Evolutionary conservation across 208 protist genomes (phyloP), one percentile per base, ranked within the genome.

Genomic region (Sergeia podlipaevii): DNA sequence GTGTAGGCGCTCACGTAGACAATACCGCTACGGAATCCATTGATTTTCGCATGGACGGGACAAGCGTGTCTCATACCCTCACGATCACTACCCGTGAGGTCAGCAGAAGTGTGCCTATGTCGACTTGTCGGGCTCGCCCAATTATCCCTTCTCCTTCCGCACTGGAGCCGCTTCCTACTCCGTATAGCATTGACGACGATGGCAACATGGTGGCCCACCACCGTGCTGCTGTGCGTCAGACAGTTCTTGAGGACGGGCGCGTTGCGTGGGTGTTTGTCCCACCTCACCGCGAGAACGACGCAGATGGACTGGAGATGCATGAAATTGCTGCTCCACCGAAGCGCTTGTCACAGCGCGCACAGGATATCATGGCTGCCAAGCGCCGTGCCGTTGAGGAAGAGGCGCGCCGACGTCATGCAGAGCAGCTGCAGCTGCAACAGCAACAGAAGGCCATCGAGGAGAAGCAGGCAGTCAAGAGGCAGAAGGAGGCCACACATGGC

Each of bases 311-410:
- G n/a, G 27, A 45, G n/a, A 46, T 60, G 38, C 66, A 63, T 21
- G 75, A 80, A 44, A 68, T 89, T n/a, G 43, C 61, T 2, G 62
- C 74, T 0, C 80, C 80, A 23, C 80, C 80, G 10, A 70, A 56
- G 52, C 51, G 51, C n/a, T 70, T 89, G 15, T 89, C 80, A 37
- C 76, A 65, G 24, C 76, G 80, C 7, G 80, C 77, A 39, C 70
- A 89, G 61, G 69, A 78, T 42, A 82, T 80, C 42, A 65, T 89
- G 32, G 61, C 62, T 7, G 44, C 61, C 2, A 75, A 73, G 54
- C 65, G 75, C 2, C 54, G 38, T 10, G 58, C 61, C 2, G 53
- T 83, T 20, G 74, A 82, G 55, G 48, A 58, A 44, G 65, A 49
- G 23, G 74, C 60, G 32, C 73, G 62, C 53, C 64, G 64, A 41